phyloP scores from a whole-genome alignment of 805 yeast species.

The Metahyphopichia silvanorum region DNA sequence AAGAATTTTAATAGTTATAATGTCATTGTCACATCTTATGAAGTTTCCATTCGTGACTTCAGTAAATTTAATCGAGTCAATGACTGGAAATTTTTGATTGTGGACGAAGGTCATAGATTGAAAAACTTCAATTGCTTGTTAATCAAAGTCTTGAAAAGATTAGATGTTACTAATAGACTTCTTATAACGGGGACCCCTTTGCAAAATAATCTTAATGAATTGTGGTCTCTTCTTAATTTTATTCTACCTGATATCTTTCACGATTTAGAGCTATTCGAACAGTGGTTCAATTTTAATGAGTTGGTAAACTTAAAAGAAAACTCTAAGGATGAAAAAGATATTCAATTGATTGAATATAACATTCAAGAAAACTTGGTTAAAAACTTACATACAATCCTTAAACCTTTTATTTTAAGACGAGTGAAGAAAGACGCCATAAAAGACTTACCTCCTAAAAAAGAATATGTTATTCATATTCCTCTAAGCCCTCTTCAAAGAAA shows the following conservation, averaged over 20 bases:
- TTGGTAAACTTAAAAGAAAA: constrained; percentile 34
- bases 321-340: constrained; percentile 26
- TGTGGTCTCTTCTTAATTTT: constrained; percentile 90
- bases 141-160: constrained; percentile 65
- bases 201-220: constrained; percentile 84
- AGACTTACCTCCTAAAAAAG: constrained; percentile 83
- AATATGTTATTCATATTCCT: constrained; percentile 74
- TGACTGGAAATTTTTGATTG: constrained; percentile 80
- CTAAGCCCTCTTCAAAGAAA: constrained; percentile 60
- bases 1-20: constrained; percentile 33
- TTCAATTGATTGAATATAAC: constrained; percentile 54
- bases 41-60: constrained; percentile 70
- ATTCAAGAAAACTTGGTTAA: constrained; percentile 53
- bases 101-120: constrained; percentile 94
- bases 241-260: constrained; percentile 90
- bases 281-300: constrained; percentile 87
- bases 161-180: constrained; percentile 67
- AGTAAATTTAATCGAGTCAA: constrained; percentile 42
- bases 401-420: constrained; percentile 84
- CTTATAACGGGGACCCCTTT: constrained; percentile 94
- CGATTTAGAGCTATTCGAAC: constrained; percentile 84
- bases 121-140: constrained; percentile 80
- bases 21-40: constrained; percentile 79
- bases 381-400: constrained; percentile 80
- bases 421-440: constrained; percentile 70